phyloP scores from a whole-genome alignment of 768 basidiomycete genomes.

The Pisolithus marmoratus region DNA sequence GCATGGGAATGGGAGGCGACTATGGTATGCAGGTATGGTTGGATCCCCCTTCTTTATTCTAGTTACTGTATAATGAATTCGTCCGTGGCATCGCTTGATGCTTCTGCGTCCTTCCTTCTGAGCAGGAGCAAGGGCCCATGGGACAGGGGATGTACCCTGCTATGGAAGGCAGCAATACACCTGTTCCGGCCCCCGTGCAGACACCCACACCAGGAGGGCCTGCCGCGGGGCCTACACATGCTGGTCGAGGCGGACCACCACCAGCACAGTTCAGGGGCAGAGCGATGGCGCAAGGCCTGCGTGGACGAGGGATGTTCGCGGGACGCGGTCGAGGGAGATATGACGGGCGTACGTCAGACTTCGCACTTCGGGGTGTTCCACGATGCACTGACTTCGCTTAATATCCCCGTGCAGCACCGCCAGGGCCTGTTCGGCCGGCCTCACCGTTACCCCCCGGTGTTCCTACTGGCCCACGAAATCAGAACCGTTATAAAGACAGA shows the following conservation, averaged over 20 bases:
- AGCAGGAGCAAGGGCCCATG: constrained; percentile 57
- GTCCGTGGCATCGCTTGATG: constrained; percentile 14
- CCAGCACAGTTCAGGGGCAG: constrained; percentile 42
- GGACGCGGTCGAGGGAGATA: constrained; percentile 34
- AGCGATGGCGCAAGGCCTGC: constrained; percentile 36
- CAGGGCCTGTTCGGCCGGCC: constrained; percentile 64
- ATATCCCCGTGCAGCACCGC: constrained; percentile 27
- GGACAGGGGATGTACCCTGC: constrained; percentile 63
- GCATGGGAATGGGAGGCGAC: constrained; percentile 66
- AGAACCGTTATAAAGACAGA: constrained; percentile 87
- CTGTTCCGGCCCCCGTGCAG: constrained; percentile 38
- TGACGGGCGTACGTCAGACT: constrained; percentile 34
- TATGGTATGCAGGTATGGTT: constrained; percentile 68
- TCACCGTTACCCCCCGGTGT: constrained; percentile 84
- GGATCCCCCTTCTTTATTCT: constrained; percentile 21
- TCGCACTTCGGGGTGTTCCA: not conserved
- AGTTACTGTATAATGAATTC: constrained; percentile 33
- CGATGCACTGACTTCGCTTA: not conserved
- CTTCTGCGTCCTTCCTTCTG: constrained; percentile 15
- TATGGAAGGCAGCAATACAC: constrained; percentile 51
- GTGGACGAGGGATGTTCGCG: constrained; percentile 39
- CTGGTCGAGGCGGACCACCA: constrained; percentile 22
- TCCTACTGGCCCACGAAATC: constrained; percentile 82
- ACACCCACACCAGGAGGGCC: constrained; percentile 25
- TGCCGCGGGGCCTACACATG: constrained; percentile 25